Evolutionary conservation across 805 yeast genomes (phyloP), one percentile per base, ranked within the genome.

Genomic region (Jamesozyma rosinii): DNA sequence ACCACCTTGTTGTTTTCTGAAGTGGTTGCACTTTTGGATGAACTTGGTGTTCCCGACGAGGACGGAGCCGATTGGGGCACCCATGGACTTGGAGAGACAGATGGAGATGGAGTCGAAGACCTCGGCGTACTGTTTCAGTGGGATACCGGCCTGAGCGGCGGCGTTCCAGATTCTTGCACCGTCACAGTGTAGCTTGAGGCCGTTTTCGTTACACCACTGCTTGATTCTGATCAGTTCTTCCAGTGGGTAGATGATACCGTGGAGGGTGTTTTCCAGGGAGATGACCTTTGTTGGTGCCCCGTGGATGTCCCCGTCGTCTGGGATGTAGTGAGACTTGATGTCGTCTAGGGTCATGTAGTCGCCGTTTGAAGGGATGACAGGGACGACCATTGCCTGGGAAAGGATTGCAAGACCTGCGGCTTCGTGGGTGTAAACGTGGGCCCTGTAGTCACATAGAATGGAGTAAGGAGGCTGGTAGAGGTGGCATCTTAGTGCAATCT

Each of bases 81-180:
- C 95, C 55, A 88, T 70, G 5, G 94, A 81, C 63, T 89, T 89
- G 40, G 95, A 86, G 41, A 89, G 65, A 63, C 97, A 89, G 40
- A 89, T 72, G 14, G 95, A 85, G 38, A 89, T 84, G n/a, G 92
- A 79, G 64, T 88, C 97, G 59, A 88, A 88, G 48, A 78, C 67
- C 48, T 73, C 69, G 51, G 94, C 83, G 62, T 80, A 87, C 54
- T 85, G 85, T 17, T 63, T 65, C 47, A 88, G 64, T 15, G 86
- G 66, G 31, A 83, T 69, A 21, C 83, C 87, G 20, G 58, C 37
- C 22, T 74, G 89, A 11, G 74, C 83, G 34, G 79, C 69, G n/a
- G 96, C 96, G 61, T 84, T 85, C 89, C 94, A 88, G 40, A 89
- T 66, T 54, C 97, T 75, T n/a, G 97, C 97, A 49, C 97, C 97